Evolutionary conservation across 2,329 filamentous ascomycete species (phyloP).

Genomic region (Verticillium albo-atrum): DNA sequence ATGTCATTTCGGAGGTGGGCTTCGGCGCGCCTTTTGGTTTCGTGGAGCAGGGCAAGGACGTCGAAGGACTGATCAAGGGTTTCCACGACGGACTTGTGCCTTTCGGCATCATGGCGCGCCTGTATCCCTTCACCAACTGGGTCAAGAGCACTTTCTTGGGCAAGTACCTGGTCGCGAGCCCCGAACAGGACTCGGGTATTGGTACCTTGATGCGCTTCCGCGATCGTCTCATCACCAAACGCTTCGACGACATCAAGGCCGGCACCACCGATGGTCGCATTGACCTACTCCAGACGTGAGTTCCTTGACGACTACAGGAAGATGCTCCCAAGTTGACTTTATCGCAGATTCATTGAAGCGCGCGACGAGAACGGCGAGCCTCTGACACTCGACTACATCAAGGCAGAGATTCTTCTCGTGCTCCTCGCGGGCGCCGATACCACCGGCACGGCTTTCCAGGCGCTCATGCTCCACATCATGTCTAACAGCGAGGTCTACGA

Average conservation of each 20-base stretch:
- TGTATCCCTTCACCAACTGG: slow-evolving; percentile 51
- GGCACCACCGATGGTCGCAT: slow-evolving; percentile 37
- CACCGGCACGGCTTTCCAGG: slow-evolving; percentile 45
- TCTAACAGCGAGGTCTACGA: slow-evolving; percentile 33
- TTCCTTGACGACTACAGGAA: neutral
- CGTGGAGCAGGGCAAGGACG: slow-evolving; percentile 44
- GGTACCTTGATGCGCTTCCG: slow-evolving; percentile 54
- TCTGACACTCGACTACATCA: slow-evolving; percentile 44
- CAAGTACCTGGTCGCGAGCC: slow-evolving; percentile 48
- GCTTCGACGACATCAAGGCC: slow-evolving; percentile 39
- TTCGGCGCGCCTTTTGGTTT: slow-evolving; percentile 55
- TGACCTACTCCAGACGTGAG: slow-evolving; percentile 49
- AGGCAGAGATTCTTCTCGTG: slow-evolving; percentile 47
- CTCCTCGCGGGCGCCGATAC: slow-evolving; percentile 48
- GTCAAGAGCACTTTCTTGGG: slow-evolving; percentile 47
- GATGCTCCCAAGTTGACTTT: neutral
- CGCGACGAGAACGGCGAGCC: slow-evolving; percentile 39
- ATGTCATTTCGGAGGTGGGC: slow-evolving; percentile 51
- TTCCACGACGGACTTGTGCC: slow-evolving; percentile 48
- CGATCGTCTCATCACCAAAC: slow-evolving; percentile 45
- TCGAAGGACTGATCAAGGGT: slow-evolving; percentile 47
- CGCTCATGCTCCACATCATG: slow-evolving; percentile 38
- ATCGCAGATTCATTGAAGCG: slow-evolving; percentile 34
- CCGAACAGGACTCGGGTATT: slow-evolving; percentile 48
- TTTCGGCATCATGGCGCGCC: slow-evolving; percentile 46